phyloP scores from a whole-genome alignment of 1,284 basidiomycete genomes.

The Ustilago curta region DNA sequence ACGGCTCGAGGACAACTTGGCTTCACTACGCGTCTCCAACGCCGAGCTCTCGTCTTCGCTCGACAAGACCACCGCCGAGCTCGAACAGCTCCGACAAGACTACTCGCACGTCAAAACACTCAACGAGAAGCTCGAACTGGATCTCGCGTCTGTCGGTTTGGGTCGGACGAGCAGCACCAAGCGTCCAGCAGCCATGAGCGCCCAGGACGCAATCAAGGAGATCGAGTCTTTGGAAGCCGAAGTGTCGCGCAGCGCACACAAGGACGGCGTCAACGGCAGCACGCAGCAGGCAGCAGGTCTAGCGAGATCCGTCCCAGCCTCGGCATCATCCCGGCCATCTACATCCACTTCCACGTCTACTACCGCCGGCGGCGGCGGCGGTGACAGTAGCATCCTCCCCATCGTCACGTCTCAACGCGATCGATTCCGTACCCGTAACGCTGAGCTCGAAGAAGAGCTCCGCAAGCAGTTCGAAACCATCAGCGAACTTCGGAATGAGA shows the following conservation, averaged over 20 bases:
- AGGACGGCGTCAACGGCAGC: constrained; percentile 10
- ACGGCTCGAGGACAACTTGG: constrained; percentile 90
- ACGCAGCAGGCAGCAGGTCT: not conserved
- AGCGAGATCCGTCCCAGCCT: constrained; percentile 10
- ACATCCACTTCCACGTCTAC: constrained; percentile 14
- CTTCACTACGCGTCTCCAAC: constrained; percentile 83
- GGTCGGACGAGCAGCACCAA: constrained; percentile 13
- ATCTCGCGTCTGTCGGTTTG: constrained; percentile 74
- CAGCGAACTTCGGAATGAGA: constrained; percentile 74
- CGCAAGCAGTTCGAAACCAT: constrained; percentile 93
- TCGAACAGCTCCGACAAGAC: constrained; percentile 76
- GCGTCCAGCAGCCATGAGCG: constrained; percentile 22
- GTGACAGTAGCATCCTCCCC: constrained; percentile 53
- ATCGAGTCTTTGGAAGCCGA: constrained; percentile 45
- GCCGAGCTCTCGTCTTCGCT: constrained; percentile 32
- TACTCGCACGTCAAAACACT: constrained; percentile 81
- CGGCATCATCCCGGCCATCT: constrained; percentile 13
- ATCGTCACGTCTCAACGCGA: constrained; percentile 97
- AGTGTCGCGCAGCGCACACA: constrained; percentile 7
- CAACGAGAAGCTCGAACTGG: constrained; percentile 90
- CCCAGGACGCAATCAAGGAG: constrained; percentile 40
- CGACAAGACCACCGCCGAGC: constrained; percentile 73
- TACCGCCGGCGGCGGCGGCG: not conserved
- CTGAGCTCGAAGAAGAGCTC: constrained; percentile 96
- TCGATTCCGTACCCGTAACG: constrained; percentile 92